Evolutionary conservation across 2,329 filamentous ascomycete genomes (phyloP).

Genomic region (Calycina herbarum): DNA sequence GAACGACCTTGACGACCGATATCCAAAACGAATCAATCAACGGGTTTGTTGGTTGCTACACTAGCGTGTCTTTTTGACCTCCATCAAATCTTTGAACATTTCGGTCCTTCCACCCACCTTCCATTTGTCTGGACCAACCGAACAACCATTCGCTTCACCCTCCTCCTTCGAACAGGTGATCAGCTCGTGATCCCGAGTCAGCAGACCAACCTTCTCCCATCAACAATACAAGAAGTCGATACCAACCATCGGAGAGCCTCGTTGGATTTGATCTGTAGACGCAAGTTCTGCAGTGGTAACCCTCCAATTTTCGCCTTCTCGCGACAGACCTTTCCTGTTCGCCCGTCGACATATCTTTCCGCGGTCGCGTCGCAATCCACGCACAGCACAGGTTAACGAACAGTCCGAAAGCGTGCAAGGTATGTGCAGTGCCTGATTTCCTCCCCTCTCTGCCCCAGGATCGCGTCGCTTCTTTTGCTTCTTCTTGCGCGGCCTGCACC

Average conservation of each 20-base stretch:
- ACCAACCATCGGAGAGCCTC: conserved; percentile 16
- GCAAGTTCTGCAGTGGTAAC: neutral
- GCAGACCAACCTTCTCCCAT: conserved; percentile 26
- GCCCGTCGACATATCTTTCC: conserved; percentile 14
- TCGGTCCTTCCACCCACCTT: conserved; percentile 8
- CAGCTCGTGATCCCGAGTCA: conserved; percentile 26
- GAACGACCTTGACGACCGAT: neutral
- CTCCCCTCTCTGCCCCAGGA: conserved; percentile 10
- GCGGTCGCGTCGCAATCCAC: conserved; percentile 15
- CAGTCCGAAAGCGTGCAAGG: conserved; percentile 20
- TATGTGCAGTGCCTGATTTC: conserved; percentile 24
- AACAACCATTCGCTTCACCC: conserved; percentile 17
- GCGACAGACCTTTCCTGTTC: conserved; percentile 5
- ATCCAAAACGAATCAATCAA: neutral
- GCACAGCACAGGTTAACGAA: neutral
- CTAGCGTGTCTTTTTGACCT: conserved; percentile 8
- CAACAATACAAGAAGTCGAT: conserved; percentile 20
- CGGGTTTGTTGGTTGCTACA: conserved; percentile 26
- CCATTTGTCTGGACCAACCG: conserved; percentile 6
- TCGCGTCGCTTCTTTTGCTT: conserved; percentile 4
- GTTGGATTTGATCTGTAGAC: neutral
- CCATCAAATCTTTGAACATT: conserved; percentile 11
- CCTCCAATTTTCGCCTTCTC: neutral
- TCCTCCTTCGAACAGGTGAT: conserved; percentile 27
- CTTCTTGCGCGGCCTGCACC: conserved; percentile 10